Evolutionary conservation across 2,329 filamentous ascomycete species (phyloP).

Genomic region (Venturia pyrina): DNA sequence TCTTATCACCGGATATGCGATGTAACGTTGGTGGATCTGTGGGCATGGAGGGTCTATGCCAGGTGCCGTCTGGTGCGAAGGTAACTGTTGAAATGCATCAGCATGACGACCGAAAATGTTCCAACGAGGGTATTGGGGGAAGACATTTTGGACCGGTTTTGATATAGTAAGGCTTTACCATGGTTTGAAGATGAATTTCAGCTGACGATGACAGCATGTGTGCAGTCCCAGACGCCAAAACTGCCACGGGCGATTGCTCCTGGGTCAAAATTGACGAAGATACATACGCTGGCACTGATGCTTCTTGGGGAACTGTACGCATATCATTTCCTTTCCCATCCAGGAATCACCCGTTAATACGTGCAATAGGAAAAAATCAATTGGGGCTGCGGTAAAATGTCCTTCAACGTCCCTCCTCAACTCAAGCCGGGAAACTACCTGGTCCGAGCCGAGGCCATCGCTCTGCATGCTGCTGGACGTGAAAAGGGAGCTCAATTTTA

Average conservation of each 20-base stretch:
- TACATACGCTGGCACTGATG: slow-evolving; percentile 36
- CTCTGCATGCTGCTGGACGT: slow-evolving; percentile 10
- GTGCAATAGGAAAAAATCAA: slow-evolving; percentile 9
- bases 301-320: slow-evolving; percentile 21
- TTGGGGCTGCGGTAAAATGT: slow-evolving; percentile 10
- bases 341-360: neutral
- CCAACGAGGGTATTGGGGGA: slow-evolving; percentile 42
- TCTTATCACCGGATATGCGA: slow-evolving; percentile 38
- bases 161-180: slow-evolving; percentile 26
- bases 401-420: slow-evolving; percentile 8
- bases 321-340: neutral
- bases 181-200: slow-evolving; percentile 24
- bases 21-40: slow-evolving; percentile 30
- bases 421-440: slow-evolving; percentile 15
- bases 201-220: slow-evolving; percentile 14
- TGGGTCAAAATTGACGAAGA: slow-evolving; percentile 48
- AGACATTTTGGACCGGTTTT: slow-evolving; percentile 46
- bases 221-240: slow-evolving; percentile 36
- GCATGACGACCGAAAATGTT: slow-evolving; percentile 38
- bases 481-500: slow-evolving; percentile 12
- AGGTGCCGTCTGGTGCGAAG: slow-evolving; percentile 25
- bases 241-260: slow-evolving; percentile 32
- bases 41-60: slow-evolving; percentile 17
- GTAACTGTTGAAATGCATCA: slow-evolving; percentile 51
- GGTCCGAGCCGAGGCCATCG: slow-evolving; percentile 15